Base-by-base conservation (phyloP, 352 stramenopile species). In the Phytophthora podocarpi region DNA sequence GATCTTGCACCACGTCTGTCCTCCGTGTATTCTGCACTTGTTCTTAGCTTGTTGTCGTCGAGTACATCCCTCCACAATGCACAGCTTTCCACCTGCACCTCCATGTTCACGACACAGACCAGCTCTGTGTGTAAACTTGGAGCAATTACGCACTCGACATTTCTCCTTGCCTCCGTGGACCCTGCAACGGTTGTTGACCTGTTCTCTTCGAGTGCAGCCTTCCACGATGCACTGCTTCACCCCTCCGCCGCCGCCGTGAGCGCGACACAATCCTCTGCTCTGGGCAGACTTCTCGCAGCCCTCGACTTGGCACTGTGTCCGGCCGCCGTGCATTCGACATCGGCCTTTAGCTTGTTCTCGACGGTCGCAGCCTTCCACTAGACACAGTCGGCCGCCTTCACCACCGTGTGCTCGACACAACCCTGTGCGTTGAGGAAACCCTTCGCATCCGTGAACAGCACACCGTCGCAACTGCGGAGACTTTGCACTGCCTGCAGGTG, bases 1-100 rank as follows among this genome's bases (percentile, higher is more conserved):
- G 9, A 82, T 62, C 20, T 82, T 80, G 67, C 80, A 91, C 16
- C 76, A 83, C n/a, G 66, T 78, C 18, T 80, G 78, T 13, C 78
- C 77, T 15, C 80, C 80, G 50, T 89, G 80, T 10, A 72, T 49
- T 42, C 74, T 79, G 61, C 82, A 91, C 24, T 82, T 61, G 6
- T 72, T 79, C 30, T 80, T 87, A 20, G 70, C 78, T 55, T 87
- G 77, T 41, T 85, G 74, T 39, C 76, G 78, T 59, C 88, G 82
- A 20, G 36, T 70, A 49, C 78, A 90, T 4, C 72, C 76, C 0
- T 78, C 66, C 5, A 84, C 73, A 26, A 64, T 59, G 56, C 82
- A 90, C 31, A 67, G 32, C 13, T 72, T 70, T 11, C 76, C 80
- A n/a, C 70, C 74, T 27, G 76, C 76, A 11, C 78, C 75, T 26